A percentile compares a stretch with the other conserved stretches of the same genome.
phyloP scores from a whole-genome alignment of 2,329 filamentous ascomycete species.

The Sarocladium oryzae region DNA sequence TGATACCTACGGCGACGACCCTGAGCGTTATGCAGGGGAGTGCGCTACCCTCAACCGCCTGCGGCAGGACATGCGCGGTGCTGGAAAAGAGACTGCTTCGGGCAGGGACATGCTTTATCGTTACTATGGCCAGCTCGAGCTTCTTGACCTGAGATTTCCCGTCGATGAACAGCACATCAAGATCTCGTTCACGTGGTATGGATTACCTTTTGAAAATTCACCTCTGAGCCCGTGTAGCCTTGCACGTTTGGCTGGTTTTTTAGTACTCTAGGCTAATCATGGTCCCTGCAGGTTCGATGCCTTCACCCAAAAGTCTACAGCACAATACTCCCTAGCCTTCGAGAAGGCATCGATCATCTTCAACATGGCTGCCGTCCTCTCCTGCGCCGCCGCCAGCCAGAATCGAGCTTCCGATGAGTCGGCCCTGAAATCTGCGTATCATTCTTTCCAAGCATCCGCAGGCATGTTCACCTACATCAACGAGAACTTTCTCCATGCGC shows the following conservation, averaged over 20 bases:
- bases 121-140: slow-evolving; percentile 95
- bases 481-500: slow-evolving; percentile 96
- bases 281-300: slow-evolving; percentile 77
- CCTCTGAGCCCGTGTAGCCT: background rate
- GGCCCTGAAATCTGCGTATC: slow-evolving; percentile 92
- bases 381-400: slow-evolving; percentile 90
- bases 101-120: slow-evolving; percentile 90
- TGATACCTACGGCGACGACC: slow-evolving; percentile 90
- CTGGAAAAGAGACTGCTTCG: slow-evolving; percentile 91
- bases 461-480: slow-evolving; percentile 99
- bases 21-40: slow-evolving; percentile 92
- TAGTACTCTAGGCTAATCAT: background rate
- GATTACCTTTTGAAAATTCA: background rate
- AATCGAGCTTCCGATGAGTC: slow-evolving; percentile 78
- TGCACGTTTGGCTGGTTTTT: slow-evolving; percentile 6
- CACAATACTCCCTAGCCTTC: slow-evolving; percentile 93
- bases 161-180: slow-evolving; percentile 99
- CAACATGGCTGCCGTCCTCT: slow-evolving; percentile 96
- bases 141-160: slow-evolving; percentile 89
- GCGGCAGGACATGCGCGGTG: slow-evolving; percentile 96
- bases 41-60: slow-evolving; percentile 89
- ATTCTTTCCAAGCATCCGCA: slow-evolving; percentile 95
- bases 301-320: slow-evolving; percentile 97
- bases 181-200: slow-evolving; percentile 93
- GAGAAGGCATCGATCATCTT: slow-evolving; percentile 99